phyloP scores from a whole-genome alignment of 2,329 filamentous ascomycete species.

The Pseudocercospora pini-densiflorae region DNA sequence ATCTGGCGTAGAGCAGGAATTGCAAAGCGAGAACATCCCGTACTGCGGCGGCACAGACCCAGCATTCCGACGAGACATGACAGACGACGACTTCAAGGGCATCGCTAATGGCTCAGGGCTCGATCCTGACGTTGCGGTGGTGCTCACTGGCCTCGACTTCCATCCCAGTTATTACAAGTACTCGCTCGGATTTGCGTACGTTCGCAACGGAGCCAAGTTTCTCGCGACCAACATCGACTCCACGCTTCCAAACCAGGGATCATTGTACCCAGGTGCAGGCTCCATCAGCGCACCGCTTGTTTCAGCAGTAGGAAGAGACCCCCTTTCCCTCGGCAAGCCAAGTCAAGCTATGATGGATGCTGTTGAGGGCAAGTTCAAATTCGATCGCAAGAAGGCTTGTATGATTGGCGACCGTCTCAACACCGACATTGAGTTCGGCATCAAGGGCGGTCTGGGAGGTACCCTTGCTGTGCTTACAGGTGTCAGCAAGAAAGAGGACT shows the following conservation, averaged over 20 bases:
- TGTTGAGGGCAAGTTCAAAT: slow-evolving; percentile 91
- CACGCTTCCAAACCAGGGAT: slow-evolving; percentile 79
- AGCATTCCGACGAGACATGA: slow-evolving; percentile 75
- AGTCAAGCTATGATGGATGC: slow-evolving; percentile 99
- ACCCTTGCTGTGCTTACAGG: slow-evolving; percentile 91
- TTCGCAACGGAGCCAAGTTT: slow-evolving; percentile 80
- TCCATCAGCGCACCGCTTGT: slow-evolving; percentile 77
- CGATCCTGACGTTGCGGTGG: slow-evolving; percentile 86
- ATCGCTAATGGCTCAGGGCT: slow-evolving; percentile 75
- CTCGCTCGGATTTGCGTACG: slow-evolving; percentile 81
- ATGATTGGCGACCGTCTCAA: slow-evolving; percentile 96
- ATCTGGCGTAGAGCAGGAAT: slow-evolving; percentile 86
- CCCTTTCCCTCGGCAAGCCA: slow-evolving; percentile 85
- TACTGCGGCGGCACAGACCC: slow-evolving; percentile 89
- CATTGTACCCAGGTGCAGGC: slow-evolving; percentile 90
- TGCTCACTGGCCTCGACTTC: slow-evolving; percentile 89
- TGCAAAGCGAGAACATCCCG: slow-evolving; percentile 75
- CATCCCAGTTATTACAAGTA: slow-evolving; percentile 96
- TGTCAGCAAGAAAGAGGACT: slow-evolving; percentile 83
- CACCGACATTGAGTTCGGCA: slow-evolving; percentile 94
- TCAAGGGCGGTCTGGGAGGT: slow-evolving; percentile 87
- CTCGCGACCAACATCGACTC: slow-evolving; percentile 93
- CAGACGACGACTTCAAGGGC: slow-evolving; percentile 75
- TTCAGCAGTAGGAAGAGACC: slow-evolving; percentile 65
- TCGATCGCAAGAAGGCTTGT: slow-evolving; percentile 82